Evolutionary conservation across 2,329 filamentous ascomycete genomes (phyloP).

Genomic region (Geoglossum cookeanum): DNA sequence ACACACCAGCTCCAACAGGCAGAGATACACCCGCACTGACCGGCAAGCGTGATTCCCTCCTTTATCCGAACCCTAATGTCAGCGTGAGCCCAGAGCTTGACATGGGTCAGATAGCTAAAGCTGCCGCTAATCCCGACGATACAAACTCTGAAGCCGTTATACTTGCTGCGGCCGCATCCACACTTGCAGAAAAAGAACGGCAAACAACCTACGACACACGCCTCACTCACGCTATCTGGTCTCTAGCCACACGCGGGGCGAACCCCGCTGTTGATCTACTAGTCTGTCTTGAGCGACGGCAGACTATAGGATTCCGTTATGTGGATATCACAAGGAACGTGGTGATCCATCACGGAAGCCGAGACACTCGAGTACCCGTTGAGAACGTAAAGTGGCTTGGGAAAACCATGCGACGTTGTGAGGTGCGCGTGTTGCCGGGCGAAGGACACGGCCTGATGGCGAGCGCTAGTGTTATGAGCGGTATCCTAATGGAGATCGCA

Average conservation of each 20-base stretch:
- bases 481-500: constrained; percentile 84
- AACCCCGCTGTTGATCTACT: constrained; percentile 89
- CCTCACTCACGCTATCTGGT: constrained; percentile 87
- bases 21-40: background rate
- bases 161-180: constrained; percentile 36
- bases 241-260: constrained; percentile 70
- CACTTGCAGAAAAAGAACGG: constrained; percentile 49
- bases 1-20: constrained; percentile 7
- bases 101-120: constrained; percentile 1
- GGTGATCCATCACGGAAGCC: constrained; percentile 82
- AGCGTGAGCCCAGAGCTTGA: background rate
- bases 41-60: constrained; percentile 2
- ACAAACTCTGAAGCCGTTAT: constrained; percentile 16
- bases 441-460: constrained; percentile 96
- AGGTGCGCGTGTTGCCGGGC: constrained; percentile 74
- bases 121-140: constrained; percentile 3
- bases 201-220: constrained; percentile 63
- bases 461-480: constrained; percentile 78
- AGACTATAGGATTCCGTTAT: constrained; percentile 88
- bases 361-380: constrained; percentile 78
- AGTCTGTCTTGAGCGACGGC: constrained; percentile 76
- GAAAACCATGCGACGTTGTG: constrained; percentile 81
- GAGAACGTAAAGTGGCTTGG: constrained; percentile 93
- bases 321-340: constrained; percentile 85
- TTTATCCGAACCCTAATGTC: background rate